Conservation (phyloP, 129 eudicot species). For the Oenanthe sinensis region DNA sequence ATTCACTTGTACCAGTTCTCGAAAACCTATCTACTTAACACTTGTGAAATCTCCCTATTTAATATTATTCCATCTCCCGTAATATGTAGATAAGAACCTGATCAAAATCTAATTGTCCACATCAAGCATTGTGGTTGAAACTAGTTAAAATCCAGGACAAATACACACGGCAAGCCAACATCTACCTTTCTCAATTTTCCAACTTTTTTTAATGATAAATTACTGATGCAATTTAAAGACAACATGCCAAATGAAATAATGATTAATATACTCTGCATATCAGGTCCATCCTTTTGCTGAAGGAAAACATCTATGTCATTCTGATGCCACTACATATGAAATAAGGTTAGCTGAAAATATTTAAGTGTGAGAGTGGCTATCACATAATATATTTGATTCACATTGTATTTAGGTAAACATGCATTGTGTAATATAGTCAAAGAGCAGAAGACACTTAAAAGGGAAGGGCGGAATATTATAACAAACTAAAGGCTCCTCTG, state of each 20-base stretch:
- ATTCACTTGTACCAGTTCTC: background rate
- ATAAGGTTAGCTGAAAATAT: background rate
- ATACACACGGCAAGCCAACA: background rate
- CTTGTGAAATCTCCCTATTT: background rate
- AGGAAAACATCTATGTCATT: background rate
- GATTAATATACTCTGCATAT: background rate
- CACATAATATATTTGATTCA: background rate
- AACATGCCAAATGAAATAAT: background rate
- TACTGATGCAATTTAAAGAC: background rate
- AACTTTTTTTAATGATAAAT: background rate
- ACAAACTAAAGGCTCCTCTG: constrained; percentile 15
- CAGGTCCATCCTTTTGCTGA: background rate
- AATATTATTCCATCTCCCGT: background rate
- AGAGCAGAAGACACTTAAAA: background rate
- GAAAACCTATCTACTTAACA: background rate
- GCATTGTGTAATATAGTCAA: constrained; percentile 1
- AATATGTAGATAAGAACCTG: background rate
- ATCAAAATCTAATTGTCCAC: background rate
- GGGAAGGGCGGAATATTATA: background rate
- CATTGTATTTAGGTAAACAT: background rate
- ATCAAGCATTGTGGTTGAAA: background rate
- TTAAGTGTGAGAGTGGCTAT: background rate
- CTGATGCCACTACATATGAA: background rate
- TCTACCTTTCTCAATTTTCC: background rate
- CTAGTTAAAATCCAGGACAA: background rate